Conservation (phyloP, 2,329 filamentous ascomycete species). For the Colletotrichum abscissum region DNA sequence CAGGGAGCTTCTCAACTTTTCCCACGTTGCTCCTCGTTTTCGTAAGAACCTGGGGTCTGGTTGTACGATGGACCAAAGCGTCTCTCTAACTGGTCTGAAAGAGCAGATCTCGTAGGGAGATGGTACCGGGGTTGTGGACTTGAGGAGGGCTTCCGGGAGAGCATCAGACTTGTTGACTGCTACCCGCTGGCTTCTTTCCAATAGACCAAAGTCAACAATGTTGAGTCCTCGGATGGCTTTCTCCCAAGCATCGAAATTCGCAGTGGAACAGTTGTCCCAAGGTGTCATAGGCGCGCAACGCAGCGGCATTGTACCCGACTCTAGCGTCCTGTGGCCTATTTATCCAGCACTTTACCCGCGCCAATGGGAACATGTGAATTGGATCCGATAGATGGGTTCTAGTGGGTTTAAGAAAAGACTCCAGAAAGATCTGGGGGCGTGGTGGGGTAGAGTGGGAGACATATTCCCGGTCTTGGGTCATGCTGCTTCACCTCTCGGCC, state of each 20-base stretch:
- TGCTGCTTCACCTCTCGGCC: slow-evolving; percentile 6
- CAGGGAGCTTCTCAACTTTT: slow-evolving; percentile 11
- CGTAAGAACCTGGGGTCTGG: neutral
- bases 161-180: neutral
- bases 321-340: slow-evolving; percentile 26
- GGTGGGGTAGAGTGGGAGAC: neutral
- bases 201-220: neutral
- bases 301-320: slow-evolving; percentile 27
- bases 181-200: neutral
- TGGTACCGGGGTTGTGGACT: neutral
- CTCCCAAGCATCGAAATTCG: neutral
- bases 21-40: neutral
- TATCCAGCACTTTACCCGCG: slow-evolving; percentile 34
- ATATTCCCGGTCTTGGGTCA: neutral
- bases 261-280: neutral
- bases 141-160: neutral
- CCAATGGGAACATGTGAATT: slow-evolving; percentile 19
- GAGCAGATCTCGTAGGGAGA: neutral
- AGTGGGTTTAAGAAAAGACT: slow-evolving; percentile 7
- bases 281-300: slow-evolving; percentile 33
- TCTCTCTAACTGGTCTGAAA: neutral
- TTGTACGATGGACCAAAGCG: neutral
- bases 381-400: slow-evolving; percentile 24
- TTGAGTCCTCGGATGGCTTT: neutral
- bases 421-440: slow-evolving; percentile 8